A percentile compares a stretch with the other conserved stretches of the same genome.
Conservation (phyloP, 768 basidiomycete species). For the Psilocybe subaeruginosa region DNA sequence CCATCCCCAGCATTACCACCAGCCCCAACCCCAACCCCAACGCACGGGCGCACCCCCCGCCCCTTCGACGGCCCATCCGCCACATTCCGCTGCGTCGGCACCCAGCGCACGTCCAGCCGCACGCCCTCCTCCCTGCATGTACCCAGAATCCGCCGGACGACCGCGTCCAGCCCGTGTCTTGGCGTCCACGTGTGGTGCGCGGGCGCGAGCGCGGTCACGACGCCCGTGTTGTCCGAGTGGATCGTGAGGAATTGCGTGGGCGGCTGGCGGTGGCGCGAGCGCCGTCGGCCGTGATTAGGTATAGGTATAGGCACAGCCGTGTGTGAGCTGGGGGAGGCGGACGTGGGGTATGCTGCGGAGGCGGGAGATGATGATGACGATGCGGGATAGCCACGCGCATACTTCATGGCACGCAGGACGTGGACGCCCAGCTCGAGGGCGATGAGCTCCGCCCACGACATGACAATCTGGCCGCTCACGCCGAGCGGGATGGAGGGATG, state of each 20-base stretch:
- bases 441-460: constrained; percentile 45
- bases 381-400: neutral
- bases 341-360: too few relatives aligned
- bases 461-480: constrained; percentile 30
- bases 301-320: too few relatives aligned
- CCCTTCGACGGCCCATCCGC: constrained; percentile 29
- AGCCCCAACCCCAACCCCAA: neutral
- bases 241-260: constrained; percentile 19
- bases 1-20: neutral
- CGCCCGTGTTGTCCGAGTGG: constrained; percentile 38
- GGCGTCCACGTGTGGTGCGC: constrained; percentile 17
- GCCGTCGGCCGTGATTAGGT: too few relatives aligned
- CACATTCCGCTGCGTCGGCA: constrained; percentile 25
- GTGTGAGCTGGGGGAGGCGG: too few relatives aligned
- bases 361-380: too few relatives aligned
- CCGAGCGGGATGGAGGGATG: constrained; percentile 24
- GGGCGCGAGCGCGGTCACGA: constrained; percentile 24
- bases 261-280: too few relatives aligned
- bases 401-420: constrained; percentile 23
- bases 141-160: constrained; percentile 26
- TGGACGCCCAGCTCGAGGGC: constrained; percentile 39
- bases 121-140: constrained; percentile 27
- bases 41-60: neutral
- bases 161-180: constrained; percentile 28
- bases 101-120: constrained; percentile 24